Evolutionary conservation across 495 filamentous ascomycete genomes (phyloP).

Genomic region (Tuber microsphaerosporum): DNA sequence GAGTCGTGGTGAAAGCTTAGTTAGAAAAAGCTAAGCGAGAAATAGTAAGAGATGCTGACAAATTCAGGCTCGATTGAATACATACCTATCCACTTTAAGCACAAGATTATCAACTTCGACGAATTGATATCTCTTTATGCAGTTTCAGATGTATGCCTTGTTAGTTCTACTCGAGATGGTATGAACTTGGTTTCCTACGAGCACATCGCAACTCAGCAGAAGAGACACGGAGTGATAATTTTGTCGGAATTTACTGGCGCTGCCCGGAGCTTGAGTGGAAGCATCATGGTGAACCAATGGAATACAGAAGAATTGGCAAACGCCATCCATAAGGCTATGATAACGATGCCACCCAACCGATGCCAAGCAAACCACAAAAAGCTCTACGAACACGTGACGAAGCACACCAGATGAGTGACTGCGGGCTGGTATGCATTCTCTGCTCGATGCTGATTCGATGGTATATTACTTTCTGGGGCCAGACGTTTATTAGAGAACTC

Average conservation of each 20-base stretch:
- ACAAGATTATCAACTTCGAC: conserved; percentile 67
- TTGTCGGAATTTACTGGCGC: conserved; percentile 90
- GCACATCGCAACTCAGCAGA: conserved; percentile 81
- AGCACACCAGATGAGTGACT: conserved; percentile 63
- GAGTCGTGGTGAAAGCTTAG: too few species aligned
- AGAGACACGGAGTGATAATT: conserved; percentile 79
- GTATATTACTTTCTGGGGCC: conserved; percentile 87
- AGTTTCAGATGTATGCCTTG: conserved; percentile 79
- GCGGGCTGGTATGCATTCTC: neutral
- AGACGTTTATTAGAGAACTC: conserved; percentile 82
- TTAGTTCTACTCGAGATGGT: conserved; percentile 85
- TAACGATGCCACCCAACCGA: conserved; percentile 79
- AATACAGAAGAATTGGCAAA: conserved; percentile 83
- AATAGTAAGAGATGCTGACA: conserved; percentile 10
- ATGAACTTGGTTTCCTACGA: conserved; percentile 98
- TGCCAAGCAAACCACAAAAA: conserved; percentile 73
- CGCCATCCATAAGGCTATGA: conserved; percentile 71
- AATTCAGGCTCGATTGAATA: conserved; percentile 71
- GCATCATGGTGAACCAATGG: conserved; percentile 83
- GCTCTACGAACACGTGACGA: conserved; percentile 74
- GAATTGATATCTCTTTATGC: conserved; percentile 91
- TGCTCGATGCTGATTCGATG: conserved; percentile 16
- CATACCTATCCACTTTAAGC: conserved; percentile 89
- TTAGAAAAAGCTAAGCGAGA: too few species aligned
- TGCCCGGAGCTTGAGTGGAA: conserved; percentile 76